Evolutionary conservation across 495 filamentous ascomycete species (phyloP), one percentile per base, ranked within the genome.

Genomic region (Neurospora sp.): DNA sequence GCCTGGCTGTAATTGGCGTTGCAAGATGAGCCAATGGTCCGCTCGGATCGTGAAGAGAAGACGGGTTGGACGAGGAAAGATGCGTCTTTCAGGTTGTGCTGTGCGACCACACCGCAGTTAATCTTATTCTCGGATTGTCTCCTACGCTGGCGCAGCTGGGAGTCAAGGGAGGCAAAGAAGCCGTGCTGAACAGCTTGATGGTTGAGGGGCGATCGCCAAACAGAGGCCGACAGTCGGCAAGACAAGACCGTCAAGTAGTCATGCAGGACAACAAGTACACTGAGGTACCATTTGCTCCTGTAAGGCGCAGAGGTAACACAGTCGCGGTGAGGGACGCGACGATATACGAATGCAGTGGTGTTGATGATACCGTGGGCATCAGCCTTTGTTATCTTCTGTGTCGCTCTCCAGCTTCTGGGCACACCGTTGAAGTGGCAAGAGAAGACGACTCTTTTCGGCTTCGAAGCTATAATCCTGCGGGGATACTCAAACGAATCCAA

Each of bases 61-160:
- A 75, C 74, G 73, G 76, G 60, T 71, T 54, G 75, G 71, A 74
- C 66, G 74, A 76, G 74, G 79, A 77, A 80, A 79, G 79, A 79
- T 72, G 76, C 60, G 71, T 77, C 69, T 71, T 73, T 60, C 72
- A 75, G 75, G 74, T 73, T 72, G 77, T 73, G 79, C 76, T 49
- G 79, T 80, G 79, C 75, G 72, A 80, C 78, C 78, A 79, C 77
- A 77, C 74, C 77, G 76, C 76, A 62, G 41, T 70, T 77, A 77
- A 75, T 71, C 70, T 60, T 77, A 6, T 46, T 66, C 14, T 80
- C 62, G 72, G 77, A 76, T 74, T 60, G 71, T 41, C 69, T 74
- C 41, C 42, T 71, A 69, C 27, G 35, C 73, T 78, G 71, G 69
- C 71, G 76, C 73, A 76, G 74, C 60, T 54, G 73, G 27, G 16